Base-by-base conservation (phyloP, 768 basidiomycete species). In the Clitopilus passeckerianus region DNA sequence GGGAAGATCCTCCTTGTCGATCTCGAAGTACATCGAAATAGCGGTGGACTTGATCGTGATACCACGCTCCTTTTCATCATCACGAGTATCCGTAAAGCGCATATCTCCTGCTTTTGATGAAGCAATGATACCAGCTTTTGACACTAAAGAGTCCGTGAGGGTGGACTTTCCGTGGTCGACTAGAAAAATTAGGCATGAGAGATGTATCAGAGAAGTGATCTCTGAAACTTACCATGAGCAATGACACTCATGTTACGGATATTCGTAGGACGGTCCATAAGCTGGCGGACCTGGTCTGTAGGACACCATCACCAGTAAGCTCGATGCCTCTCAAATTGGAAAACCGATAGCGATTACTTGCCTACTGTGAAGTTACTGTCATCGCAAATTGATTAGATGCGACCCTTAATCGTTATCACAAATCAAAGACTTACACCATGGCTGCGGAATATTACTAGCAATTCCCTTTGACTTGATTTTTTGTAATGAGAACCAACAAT, bases 141-240 rank as follows among this genome's bases (percentile, higher is more conserved):
- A 95, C 72, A 99, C 95, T 50, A 99, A 83, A 43, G 96, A 98
- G 77, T 99, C 97, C 66, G 97, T 98, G 67, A 99, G 87, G 68
- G 97, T 99, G 59, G 97, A 99, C 79, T 99, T 99, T 80, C 97
- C 97, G 81, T 99, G 97, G 78, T 99, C 97, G 85, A 99, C 97
- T 93, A 70, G 9, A 61, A 43, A 35, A 34, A 61, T 30, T 66
- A 64, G 34, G 54, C n/a, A 60, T 65, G 53, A 57, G 16, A 52
- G 44, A 34, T 30, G 7, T n/a, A 34, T n/a, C 22, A 34, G 30
- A 15, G 59, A 23, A 24, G 50, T 34, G 53, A 33, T 53, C 57
- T 58, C 34, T n/a, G 52, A 56, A 35, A 76, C 86, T 69, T 58
- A 90, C 92, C 91, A 77, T 93, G 91, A 68, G 92, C 92, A 71